phyloP scores from a whole-genome alignment of 2,329 filamentous ascomycete genomes.

The Botrytis tulipae region DNA sequence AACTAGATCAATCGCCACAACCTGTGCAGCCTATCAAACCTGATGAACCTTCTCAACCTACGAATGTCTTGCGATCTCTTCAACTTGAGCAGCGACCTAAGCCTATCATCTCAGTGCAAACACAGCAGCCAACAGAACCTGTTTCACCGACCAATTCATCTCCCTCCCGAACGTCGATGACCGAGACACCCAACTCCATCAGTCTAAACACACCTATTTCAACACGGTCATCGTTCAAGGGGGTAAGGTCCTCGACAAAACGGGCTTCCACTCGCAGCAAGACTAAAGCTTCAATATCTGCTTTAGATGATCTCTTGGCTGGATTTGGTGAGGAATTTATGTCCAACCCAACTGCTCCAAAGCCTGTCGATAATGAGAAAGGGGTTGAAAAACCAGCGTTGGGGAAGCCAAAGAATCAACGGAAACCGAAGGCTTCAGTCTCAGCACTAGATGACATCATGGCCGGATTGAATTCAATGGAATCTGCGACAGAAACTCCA shows the following conservation, averaged over 20 bases:
- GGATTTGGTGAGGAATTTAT: constrained; percentile 6
- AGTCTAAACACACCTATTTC: background rate
- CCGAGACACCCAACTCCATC: background rate
- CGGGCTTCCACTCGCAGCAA: background rate
- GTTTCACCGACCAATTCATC: background rate
- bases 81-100: background rate
- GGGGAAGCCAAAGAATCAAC: constrained; percentile 1
- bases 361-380: constrained; percentile 6
- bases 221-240: background rate
- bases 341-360: background rate
- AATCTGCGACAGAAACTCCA: background rate
- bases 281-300: constrained; percentile 10
- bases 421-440: background rate
- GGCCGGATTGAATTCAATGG: constrained; percentile 10
- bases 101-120: background rate
- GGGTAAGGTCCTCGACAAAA: background rate
- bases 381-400: background rate
- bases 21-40: background rate
- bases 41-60: background rate
- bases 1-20: background rate
- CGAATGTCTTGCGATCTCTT: background rate
- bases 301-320: constrained; percentile 23
- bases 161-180: too few species aligned
- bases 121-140: background rate
- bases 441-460: constrained; percentile 22